phyloP scores from a whole-genome alignment of 352 stramenopile genomes.

The Globisporangium camurandrum region DNA sequence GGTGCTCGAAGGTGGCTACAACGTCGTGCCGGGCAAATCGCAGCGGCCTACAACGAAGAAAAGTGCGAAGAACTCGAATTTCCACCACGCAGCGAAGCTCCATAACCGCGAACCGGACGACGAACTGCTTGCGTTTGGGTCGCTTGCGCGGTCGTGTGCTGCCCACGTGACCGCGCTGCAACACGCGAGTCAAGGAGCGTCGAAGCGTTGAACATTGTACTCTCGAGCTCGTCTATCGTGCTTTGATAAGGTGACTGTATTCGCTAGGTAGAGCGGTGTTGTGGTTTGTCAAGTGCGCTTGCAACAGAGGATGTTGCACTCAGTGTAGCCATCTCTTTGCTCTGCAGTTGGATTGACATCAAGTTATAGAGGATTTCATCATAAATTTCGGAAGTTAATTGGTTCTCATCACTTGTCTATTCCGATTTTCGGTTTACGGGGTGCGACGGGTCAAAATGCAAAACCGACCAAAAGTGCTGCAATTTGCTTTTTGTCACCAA shows the following conservation, averaged over 20 bases:
- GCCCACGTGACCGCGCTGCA: slow-evolving; percentile 54
- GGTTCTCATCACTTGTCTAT: too few relatives aligned
- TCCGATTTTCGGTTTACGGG: neutral
- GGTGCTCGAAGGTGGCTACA: slow-evolving; percentile 84
- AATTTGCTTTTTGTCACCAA: too few relatives aligned
- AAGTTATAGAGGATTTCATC: too few relatives aligned
- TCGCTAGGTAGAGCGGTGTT: too few relatives aligned
- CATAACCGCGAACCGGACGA: slow-evolving; percentile 48
- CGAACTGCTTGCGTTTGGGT: slow-evolving; percentile 43
- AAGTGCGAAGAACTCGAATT: slow-evolving; percentile 34
- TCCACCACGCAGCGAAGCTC: slow-evolving; percentile 39
- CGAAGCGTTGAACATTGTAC: too few relatives aligned
- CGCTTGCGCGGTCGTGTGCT: slow-evolving; percentile 46
- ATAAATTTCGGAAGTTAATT: too few relatives aligned
- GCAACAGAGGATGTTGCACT: too few relatives aligned
- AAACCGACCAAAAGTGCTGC: neutral
- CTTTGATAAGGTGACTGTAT: too few relatives aligned
- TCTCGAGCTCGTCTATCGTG: too few relatives aligned
- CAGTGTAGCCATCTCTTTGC: too few relatives aligned
- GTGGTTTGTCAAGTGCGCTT: too few relatives aligned
- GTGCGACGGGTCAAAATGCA: neutral
- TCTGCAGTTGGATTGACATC: too few relatives aligned
- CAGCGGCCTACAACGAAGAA: slow-evolving; percentile 31
- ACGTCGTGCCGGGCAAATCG: slow-evolving; percentile 47
- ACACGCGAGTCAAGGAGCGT: slow-evolving; percentile 26